Evolutionary conservation across 768 basidiomycete species (phyloP).

Genomic region (Thelephora aurantiotincta): DNA sequence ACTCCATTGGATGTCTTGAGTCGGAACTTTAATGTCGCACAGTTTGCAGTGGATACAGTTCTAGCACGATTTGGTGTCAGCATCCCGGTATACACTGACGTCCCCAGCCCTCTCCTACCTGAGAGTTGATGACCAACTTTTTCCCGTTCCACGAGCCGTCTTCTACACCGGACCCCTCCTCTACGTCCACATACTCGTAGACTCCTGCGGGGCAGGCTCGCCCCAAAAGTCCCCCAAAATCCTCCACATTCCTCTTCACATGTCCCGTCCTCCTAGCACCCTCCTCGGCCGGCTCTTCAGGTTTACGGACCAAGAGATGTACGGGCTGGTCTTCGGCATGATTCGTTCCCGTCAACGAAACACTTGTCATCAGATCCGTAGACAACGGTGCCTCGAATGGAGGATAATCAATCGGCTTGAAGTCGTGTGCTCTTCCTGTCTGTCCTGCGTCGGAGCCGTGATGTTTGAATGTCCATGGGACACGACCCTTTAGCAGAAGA

Average conservation of each 20-base stretch:
- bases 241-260: conserved; percentile 56
- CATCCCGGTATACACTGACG: conserved; percentile 12
- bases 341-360: conserved; percentile 86
- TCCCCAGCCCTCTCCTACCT: conserved; percentile 33
- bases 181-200: conserved; percentile 87
- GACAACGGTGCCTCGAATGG: conserved; percentile 78
- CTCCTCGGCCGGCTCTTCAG: conserved; percentile 24
- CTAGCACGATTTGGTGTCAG: conserved; percentile 24
- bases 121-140: conserved; percentile 91
- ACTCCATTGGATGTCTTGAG: conserved; percentile 94
- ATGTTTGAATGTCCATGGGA: conserved; percentile 88
- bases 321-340: conserved; percentile 94
- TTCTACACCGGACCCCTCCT: conserved; percentile 19
- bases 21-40: conserved; percentile 93
- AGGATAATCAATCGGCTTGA: conserved; percentile 75
- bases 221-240: conserved; percentile 82
- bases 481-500: conserved; percentile 68
- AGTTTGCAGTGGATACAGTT: conserved; percentile 92
- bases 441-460: conserved; percentile 47
- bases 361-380: conserved; percentile 84
- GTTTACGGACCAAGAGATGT: conserved; percentile 59
- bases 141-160: conserved; percentile 66
- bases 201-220: conserved; percentile 90
- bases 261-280: conserved; percentile 40
- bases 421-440: conserved; percentile 53